Conservation (phyloP, 768 basidiomycete genomes). For the Termitomyces eurrhizus region DNA sequence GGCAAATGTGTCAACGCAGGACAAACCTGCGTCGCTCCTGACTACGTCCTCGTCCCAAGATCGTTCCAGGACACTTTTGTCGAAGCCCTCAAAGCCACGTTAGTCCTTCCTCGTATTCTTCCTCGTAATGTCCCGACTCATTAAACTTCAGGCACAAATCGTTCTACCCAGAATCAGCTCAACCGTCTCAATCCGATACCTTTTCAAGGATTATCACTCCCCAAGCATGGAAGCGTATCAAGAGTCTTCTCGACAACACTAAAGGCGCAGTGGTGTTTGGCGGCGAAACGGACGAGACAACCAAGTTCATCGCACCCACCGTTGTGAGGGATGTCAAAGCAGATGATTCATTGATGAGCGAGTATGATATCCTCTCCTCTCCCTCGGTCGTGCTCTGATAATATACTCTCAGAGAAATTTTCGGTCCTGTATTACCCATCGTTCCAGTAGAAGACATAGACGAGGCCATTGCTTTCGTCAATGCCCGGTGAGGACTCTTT, state of each 20-base stretch:
- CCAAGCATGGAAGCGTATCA: conserved; percentile 56
- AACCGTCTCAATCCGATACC: conserved; percentile 38
- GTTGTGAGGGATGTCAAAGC: conserved; percentile 57
- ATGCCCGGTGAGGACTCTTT: conserved; percentile 40
- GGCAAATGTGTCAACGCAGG: conserved; percentile 79
- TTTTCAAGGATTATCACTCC: conserved; percentile 50
- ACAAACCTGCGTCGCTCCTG: conserved; percentile 68
- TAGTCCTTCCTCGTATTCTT: conserved; percentile 7
- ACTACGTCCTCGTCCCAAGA: conserved; percentile 48
- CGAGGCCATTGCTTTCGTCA: conserved; percentile 68
- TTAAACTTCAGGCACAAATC: conserved; percentile 36
- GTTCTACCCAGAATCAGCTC: conserved; percentile 53
- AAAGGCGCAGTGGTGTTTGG: conserved; percentile 64
- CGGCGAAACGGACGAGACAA: conserved; percentile 54
- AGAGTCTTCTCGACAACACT: conserved; percentile 58
- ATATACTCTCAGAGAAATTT: conserved; percentile 58
- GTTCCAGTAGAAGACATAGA: conserved; percentile 68
- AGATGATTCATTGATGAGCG: conserved; percentile 73
- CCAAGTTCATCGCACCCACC: conserved; percentile 67
- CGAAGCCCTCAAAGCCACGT: conserved; percentile 39
- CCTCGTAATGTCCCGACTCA: neutral
- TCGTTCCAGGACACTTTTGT: conserved; percentile 44
- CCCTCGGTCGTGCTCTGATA: neutral
- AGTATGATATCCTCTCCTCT: conserved; percentile 39
- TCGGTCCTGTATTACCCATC: conserved; percentile 79